Percentiles rank a stretch among this genome's conserved stretches.
Evolutionary conservation across 345 rosid species (phyloP).

Genomic region (Rhodomyrtus tomentosa): DNA sequence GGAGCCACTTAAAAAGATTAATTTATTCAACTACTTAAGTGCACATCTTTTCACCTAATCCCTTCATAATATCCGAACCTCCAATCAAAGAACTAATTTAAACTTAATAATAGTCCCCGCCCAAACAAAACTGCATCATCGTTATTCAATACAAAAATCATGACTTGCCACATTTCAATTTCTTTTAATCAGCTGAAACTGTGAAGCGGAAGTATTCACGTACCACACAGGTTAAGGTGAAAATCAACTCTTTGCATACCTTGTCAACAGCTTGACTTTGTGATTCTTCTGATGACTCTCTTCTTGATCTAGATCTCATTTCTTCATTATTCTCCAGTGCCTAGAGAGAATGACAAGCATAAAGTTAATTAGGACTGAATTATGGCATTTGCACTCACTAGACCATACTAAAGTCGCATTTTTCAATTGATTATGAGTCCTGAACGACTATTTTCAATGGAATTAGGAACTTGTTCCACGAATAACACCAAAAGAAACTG

Average conservation of each 20-base stretch:
- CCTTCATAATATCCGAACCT: background rate
- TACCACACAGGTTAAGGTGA: background rate
- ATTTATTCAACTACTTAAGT: background rate
- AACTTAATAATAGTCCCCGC: background rate
- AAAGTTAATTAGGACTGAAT: background rate
- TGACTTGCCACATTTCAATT: background rate
- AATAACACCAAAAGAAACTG: background rate
- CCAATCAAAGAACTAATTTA: background rate
- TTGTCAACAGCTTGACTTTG: constrained; percentile 53
- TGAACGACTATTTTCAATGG: background rate
- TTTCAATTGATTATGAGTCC: background rate
- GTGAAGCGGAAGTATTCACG: background rate
- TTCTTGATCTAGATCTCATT: constrained; percentile 56
- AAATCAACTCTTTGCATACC: constrained; percentile 24
- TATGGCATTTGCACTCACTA: background rate
- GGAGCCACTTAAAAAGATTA: background rate
- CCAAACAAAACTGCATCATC: background rate
- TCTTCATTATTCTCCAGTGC: constrained; percentile 67
- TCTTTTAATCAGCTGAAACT: background rate
- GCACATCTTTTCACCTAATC: background rate
- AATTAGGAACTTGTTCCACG: background rate
- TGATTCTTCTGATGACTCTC: constrained; percentile 53
- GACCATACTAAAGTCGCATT: background rate
- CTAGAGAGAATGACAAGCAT: constrained; percentile 22
- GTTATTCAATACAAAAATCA: background rate